Conservation (phyloP, 2,329 filamentous ascomycete species). For the Xylariaceae sp. region DNA sequence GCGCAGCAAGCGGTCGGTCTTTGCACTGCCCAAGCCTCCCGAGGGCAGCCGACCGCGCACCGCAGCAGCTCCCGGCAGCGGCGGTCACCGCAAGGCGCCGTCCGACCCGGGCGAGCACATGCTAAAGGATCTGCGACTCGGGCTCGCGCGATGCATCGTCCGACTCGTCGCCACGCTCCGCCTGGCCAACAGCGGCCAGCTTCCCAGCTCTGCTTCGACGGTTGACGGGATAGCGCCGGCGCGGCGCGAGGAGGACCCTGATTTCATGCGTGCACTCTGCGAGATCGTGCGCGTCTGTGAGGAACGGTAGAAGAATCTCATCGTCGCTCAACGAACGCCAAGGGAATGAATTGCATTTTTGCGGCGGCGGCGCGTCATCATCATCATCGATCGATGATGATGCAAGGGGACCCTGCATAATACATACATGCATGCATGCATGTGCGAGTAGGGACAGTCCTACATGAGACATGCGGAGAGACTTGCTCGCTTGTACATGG, state of each 20-base stretch:
- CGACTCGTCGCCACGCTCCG: conserved; percentile 54
- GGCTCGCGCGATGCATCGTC: conserved; percentile 54
- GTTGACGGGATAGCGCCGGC: conserved; percentile 10
- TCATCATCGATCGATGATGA: not conserved
- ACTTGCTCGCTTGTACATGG: not conserved
- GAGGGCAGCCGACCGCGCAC: conserved; percentile 19
- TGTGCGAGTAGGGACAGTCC: not conserved
- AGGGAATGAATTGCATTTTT: no score
- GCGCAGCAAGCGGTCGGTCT: conserved; percentile 25
- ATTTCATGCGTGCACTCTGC: conserved; percentile 45
- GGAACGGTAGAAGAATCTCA: conserved; percentile 31
- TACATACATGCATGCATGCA: not conserved
- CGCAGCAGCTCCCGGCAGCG: conserved; percentile 18
- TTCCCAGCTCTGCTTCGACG: not conserved
- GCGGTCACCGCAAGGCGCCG: conserved; percentile 6
- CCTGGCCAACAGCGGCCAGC: conserved; percentile 5
- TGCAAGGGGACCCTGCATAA: not conserved
- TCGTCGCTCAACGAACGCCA: no score
- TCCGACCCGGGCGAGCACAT: conserved; percentile 23
- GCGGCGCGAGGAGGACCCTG: conserved; percentile 37
- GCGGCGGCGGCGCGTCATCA: not conserved
- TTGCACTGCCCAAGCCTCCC: conserved; percentile 11
- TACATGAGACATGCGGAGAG: not conserved
- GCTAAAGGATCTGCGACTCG: conserved; percentile 48
- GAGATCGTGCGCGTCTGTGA: conserved; percentile 47